Evolutionary conservation across 345 rosid genomes (phyloP).

Genomic region (Moricandia arvensis): DNA sequence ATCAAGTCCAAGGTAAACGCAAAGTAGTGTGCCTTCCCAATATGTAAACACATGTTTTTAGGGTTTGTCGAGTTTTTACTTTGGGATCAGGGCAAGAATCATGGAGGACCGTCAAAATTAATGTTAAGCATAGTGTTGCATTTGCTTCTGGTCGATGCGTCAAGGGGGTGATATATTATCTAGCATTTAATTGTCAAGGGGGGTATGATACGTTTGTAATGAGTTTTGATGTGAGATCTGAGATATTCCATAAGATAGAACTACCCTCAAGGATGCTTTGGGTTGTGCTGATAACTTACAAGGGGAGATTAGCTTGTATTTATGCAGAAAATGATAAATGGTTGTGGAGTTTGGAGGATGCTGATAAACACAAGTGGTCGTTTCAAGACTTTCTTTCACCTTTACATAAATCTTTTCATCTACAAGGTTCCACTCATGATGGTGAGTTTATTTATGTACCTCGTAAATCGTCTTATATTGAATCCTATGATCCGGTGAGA

Average conservation of each 20-base stretch:
- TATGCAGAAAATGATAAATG: background rate
- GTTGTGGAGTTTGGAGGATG: background rate
- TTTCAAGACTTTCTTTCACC: background rate
- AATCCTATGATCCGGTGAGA: background rate
- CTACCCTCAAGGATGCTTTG: background rate
- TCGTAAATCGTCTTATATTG: background rate
- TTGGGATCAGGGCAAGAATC: background rate
- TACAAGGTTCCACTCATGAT: background rate
- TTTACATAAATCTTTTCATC: background rate
- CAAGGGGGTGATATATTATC: constrained; percentile 5
- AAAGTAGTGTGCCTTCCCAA: background rate
- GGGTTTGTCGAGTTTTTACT: background rate
- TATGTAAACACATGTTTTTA: background rate
- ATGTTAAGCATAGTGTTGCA: background rate
- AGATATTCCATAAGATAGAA: background rate
- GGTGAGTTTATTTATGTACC: background rate
- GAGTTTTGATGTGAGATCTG: constrained; percentile 1
- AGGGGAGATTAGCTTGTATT: background rate
- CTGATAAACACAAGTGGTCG: background rate
- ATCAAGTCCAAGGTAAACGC: background rate
- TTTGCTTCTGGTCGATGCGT: background rate
- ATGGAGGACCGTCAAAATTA: constrained; percentile 15
- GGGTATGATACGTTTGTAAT: background rate
- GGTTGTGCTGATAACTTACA: background rate
- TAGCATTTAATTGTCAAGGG: background rate